Conservation (phyloP, 1,284 basidiomycete genomes). For the Fistulinella staudtii region DNA sequence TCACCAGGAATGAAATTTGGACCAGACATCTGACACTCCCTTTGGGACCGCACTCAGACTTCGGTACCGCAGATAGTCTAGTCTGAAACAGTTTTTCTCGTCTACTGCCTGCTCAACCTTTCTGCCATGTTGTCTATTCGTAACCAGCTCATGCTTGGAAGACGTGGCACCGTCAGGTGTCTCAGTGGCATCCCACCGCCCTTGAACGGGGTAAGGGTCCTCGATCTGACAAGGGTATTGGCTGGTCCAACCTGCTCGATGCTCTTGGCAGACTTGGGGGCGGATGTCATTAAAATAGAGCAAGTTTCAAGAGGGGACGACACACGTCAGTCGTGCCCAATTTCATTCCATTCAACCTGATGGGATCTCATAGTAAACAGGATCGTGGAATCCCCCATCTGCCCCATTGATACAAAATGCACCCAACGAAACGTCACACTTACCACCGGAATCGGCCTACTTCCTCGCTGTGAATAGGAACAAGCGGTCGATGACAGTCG, state of each 20-base stretch:
- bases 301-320: conserved; percentile 83
- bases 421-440: conserved; percentile 53
- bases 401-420: conserved; percentile 55
- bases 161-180: conserved; percentile 4
- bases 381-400: conserved; percentile 77
- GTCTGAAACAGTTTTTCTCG: too few relatives aligned
- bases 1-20: conserved; percentile 2
- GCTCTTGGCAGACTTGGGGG: conserved; percentile 84
- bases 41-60: too few relatives aligned
- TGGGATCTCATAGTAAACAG: conserved; percentile 35
- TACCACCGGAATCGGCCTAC: conserved; percentile 91
- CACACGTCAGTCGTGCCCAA: conserved; percentile 56
- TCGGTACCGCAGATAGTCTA: too few relatives aligned
- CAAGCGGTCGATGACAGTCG: conserved; percentile 84
- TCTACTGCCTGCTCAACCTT: too few relatives aligned
- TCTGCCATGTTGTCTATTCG: conserved; percentile 11
- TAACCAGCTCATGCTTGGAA: not conserved
- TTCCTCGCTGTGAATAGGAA: conserved; percentile 89
- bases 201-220: conserved; percentile 71
- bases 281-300: conserved; percentile 91
- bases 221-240: conserved; percentile 86
- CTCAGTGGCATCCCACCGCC: conserved; percentile 66
- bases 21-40: conserved; percentile 28
- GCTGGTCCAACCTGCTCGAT: conserved; percentile 90
- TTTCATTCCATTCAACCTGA: conserved; percentile 12